Evolutionary conservation across 768 basidiomycete species (phyloP), one percentile per base, ranked within the genome.

Genomic region (Russula ochroleuca): DNA sequence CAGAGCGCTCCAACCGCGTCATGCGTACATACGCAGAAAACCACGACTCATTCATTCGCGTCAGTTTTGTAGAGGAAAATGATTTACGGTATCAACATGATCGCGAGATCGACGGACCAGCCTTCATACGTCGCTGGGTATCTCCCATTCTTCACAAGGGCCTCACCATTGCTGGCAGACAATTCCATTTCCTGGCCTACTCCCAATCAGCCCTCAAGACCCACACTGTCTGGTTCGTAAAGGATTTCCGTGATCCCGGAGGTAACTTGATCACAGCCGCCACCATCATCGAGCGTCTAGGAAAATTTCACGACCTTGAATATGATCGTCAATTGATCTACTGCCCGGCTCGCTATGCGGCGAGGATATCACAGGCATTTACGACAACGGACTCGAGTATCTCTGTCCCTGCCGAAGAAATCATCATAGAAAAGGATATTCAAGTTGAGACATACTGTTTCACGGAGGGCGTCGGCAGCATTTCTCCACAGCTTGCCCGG

Each of bases 151-250:
- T 80, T 17, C 59, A 76, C 1, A 61, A 75, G 9, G 85, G 84
- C 0, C 69, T 89, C n/a, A 70, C 43, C 3, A 78, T 91, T 38
- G 85, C 81, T 2, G 80, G 81, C 1, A 76, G 83, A 40, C 69
- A 70, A 10, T 90, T 88, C 68, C 65, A 78, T 0, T 89, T 88
- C 69, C 76, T 91, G 15, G 88, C 85, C 0, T 90, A 89, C 72
- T 88, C 87, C 0, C 85, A 85, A 68, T 89, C 87, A 4, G 85
- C 88, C 0, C 74, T 90, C n/a, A 87, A 85, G 49, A 73, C 79
- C 40, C 78, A 80, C 56, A 72, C 78, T 0, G 77, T 80, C 0
- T 87, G 85, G 87, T 89, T 90, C 67, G 81, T 88, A 23, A 83
- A 78, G 59, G 76, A 79, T 10, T 88, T 88, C 70, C 60, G 50